Conservation (phyloP, 2,329 filamentous ascomycete species). For the Fusarium pininemorale region DNA sequence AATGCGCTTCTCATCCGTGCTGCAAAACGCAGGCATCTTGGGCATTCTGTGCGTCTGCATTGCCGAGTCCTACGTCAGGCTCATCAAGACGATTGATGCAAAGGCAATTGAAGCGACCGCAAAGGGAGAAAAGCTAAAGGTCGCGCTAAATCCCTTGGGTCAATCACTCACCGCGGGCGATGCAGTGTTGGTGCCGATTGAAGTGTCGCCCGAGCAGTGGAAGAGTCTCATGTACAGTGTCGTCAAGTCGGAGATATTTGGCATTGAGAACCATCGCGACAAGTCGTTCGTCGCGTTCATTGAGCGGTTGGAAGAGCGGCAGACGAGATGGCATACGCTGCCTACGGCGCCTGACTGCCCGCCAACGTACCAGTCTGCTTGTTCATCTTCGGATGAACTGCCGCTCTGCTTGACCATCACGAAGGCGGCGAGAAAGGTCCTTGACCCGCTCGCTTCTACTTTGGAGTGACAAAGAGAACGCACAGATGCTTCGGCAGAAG, state of each 20-base stretch:
- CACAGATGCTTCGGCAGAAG: no score
- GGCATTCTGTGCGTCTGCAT: background rate
- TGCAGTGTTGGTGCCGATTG: background rate
- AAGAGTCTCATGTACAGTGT: background rate
- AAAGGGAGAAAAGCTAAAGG: background rate
- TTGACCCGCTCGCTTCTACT: background rate
- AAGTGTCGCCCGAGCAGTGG: background rate
- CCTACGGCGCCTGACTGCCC: background rate
- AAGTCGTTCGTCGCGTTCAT: background rate
- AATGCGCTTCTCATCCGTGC: background rate
- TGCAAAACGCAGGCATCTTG: background rate
- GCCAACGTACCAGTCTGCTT: background rate
- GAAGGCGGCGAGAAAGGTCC: background rate
- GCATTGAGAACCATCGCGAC: background rate
- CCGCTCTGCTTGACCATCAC: background rate
- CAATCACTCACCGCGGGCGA: background rate
- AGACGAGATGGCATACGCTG: background rate
- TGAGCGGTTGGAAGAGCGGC: background rate
- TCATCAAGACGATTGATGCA: background rate
- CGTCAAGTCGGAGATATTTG: background rate
- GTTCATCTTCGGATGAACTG: background rate
- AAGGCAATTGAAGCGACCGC: background rate
- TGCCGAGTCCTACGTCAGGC: background rate
- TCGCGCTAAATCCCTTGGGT: background rate
- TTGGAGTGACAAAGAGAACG: background rate